These are phyloP conservation scores for Dunaliella primolecta DNA, from an alignment of 139 green algal genomes.

Conservation along the genomic window DNA sequence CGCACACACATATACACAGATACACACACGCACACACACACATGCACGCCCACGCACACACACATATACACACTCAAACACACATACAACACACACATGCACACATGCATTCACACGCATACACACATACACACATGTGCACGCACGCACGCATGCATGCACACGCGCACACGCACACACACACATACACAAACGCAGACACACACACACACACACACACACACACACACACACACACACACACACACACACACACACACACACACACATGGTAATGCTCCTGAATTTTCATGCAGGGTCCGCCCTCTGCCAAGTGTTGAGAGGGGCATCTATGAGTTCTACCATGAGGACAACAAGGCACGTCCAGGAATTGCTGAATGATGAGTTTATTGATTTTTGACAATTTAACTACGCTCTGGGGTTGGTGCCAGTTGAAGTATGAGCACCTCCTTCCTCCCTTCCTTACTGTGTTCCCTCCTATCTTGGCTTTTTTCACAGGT, in stretches of 20 bases:
- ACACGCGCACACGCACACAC: too few relatives aligned
- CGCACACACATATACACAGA: not conserved
- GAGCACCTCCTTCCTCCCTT: too few relatives aligned
- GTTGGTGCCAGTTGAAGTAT: too few relatives aligned
- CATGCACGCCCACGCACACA: too few relatives aligned
- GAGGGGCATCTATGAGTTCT: not conserved
- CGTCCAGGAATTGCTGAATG: too few relatives aligned
- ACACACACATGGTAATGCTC: not conserved
- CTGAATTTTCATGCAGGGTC: not conserved
- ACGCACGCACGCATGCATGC: not conserved
- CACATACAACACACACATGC: not conserved
- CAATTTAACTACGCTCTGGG: too few relatives aligned
- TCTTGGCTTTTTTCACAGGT: too few relatives aligned
- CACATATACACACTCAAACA: too few relatives aligned
- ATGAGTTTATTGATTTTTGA: too few relatives aligned
- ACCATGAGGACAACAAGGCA: not conserved
- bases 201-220: not conserved
- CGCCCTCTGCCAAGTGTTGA: not conserved
- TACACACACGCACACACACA: not conserved
- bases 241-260: not conserved
- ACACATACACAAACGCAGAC: too few relatives aligned
- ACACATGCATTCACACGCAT: not conserved
- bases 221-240: not conserved
- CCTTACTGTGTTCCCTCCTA: too few relatives aligned
- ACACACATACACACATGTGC: not conserved